A percentile compares a stretch with the other conserved stretches of the same genome.
Evolutionary conservation across 164 flowering plant genomes (phyloP).

Genomic region (Stephania yunnanensis): DNA sequence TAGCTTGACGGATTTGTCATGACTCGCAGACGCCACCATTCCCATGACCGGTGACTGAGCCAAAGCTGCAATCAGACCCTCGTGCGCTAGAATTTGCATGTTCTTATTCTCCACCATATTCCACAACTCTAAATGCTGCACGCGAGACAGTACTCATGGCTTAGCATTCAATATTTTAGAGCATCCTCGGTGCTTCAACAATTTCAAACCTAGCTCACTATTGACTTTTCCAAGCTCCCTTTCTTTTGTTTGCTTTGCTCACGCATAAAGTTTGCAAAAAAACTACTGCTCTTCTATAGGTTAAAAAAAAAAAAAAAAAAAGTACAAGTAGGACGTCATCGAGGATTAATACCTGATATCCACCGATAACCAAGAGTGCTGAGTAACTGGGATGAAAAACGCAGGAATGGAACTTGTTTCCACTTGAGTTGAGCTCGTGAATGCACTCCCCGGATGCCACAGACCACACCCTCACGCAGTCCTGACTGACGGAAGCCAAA

Average conservation of each 20-base stretch:
- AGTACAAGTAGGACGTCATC: background rate
- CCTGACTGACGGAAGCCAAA: conserved; percentile 77
- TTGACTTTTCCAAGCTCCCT: background rate
- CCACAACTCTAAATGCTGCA: conserved; percentile 93
- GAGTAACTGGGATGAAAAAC: conserved; percentile 81
- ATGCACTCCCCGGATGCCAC: conserved; percentile 62
- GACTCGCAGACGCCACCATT: conserved; percentile 95
- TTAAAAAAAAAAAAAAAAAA: no score
- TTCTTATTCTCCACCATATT: conserved; percentile 83
- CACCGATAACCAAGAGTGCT: conserved; percentile 76
- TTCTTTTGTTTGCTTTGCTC: no score
- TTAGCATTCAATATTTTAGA: background rate
- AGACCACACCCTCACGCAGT: conserved; percentile 75
- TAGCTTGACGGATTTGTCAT: conserved; percentile 78
- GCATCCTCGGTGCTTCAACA: background rate
- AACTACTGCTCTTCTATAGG: background rate
- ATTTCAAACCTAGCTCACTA: background rate
- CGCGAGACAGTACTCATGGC: background rate
- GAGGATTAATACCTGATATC: conserved; percentile 45
- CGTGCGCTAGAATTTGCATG: conserved; percentile 79
- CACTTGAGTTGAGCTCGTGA: conserved; percentile 69
- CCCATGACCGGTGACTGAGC: conserved; percentile 74
- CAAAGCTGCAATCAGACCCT: conserved; percentile 65
- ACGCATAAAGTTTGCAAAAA: background rate
- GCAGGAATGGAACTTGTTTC: conserved; percentile 80